A percentile compares a stretch with the other conserved stretches of the same genome.
These are phyloP conservation scores for Curvularia lunata DNA, from an alignment of 2,329 filamentous ascomycete genomes.

Conservation along the genomic window DNA sequence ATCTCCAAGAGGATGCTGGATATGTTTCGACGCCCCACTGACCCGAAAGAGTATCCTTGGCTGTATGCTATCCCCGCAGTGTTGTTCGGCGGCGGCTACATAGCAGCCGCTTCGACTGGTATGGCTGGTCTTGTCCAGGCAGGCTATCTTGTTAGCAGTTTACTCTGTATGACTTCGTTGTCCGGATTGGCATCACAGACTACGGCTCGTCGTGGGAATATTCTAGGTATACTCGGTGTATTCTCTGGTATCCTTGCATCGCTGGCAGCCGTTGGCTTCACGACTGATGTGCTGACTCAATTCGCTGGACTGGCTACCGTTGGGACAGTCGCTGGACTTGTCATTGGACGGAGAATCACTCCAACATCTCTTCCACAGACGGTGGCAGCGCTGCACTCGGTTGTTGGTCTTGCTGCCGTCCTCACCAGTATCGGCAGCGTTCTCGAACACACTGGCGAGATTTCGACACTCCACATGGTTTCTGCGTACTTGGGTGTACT, in stretches of 20 bases:
- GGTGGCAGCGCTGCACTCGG: constrained; percentile 85
- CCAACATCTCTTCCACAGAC: constrained; percentile 89
- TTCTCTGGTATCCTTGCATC: constrained; percentile 83
- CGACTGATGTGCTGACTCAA: constrained; percentile 77
- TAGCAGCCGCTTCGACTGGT: constrained; percentile 80
- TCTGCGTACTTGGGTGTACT: constrained; percentile 86
- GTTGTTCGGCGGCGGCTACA: constrained; percentile 79
- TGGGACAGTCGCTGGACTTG: constrained; percentile 71
- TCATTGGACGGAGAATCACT: constrained; percentile 86
- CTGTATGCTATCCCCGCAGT: constrained; percentile 79
- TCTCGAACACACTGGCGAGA: constrained; percentile 73
- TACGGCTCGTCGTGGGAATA: constrained; percentile 83
- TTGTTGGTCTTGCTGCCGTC: constrained; percentile 87
- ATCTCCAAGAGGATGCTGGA: constrained; percentile 94
- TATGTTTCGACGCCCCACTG: constrained; percentile 68
- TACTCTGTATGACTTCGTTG: constrained; percentile 81
- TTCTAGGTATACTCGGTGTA: constrained; percentile 86
- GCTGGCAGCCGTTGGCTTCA: constrained; percentile 79
- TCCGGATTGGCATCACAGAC: constrained; percentile 81
- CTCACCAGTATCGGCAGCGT: constrained; percentile 88
- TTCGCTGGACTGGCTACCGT: constrained; percentile 77
- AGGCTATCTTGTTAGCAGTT: constrained; percentile 82
- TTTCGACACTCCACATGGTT: constrained; percentile 81
- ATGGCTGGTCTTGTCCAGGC: constrained; percentile 85
- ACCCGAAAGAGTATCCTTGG: constrained; percentile 88